These are phyloP conservation scores for Chlamydomonas sp. DNA, from an alignment of 139 green algal species.

Conservation along the genomic window DNA sequence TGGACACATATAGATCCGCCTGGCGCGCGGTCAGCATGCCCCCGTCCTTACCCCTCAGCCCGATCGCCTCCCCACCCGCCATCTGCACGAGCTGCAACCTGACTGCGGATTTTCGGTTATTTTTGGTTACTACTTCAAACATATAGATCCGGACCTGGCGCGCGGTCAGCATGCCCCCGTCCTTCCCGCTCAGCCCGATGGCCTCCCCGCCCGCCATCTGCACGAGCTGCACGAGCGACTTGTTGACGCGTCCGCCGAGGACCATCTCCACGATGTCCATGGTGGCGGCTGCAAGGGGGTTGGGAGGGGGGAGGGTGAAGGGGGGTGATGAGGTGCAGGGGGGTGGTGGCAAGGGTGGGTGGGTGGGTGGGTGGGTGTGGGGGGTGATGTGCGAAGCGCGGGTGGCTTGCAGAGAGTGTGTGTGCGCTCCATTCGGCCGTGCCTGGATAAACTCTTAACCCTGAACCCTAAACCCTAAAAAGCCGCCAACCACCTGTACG, in stretches of 20 bases:
- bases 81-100: constrained; percentile 97
- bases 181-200: constrained; percentile 95
- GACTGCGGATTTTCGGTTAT: no score
- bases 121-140: no score
- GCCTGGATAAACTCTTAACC: no score
- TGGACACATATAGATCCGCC: no score
- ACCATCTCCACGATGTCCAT: constrained; percentile 99
- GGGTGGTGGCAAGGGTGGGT: background rate
- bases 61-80: constrained; percentile 82
- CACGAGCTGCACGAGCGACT: constrained; percentile 92
- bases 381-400: background rate
- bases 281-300: constrained; percentile 67
- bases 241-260: constrained; percentile 94
- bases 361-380: background rate
- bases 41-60: constrained; percentile 93
- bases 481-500: no score
- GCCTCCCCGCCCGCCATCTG: constrained; percentile 83
- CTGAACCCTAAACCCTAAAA: no score
- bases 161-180: constrained; percentile 77
- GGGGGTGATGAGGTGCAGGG: background rate
- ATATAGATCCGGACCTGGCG: constrained; percentile 53
- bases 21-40: constrained; percentile 75
- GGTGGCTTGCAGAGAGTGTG: no score
- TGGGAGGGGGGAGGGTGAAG: no score
- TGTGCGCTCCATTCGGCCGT: no score